Evolutionary conservation across 805 yeast genomes (phyloP).

Genomic region (Yarrowia osloensis): DNA sequence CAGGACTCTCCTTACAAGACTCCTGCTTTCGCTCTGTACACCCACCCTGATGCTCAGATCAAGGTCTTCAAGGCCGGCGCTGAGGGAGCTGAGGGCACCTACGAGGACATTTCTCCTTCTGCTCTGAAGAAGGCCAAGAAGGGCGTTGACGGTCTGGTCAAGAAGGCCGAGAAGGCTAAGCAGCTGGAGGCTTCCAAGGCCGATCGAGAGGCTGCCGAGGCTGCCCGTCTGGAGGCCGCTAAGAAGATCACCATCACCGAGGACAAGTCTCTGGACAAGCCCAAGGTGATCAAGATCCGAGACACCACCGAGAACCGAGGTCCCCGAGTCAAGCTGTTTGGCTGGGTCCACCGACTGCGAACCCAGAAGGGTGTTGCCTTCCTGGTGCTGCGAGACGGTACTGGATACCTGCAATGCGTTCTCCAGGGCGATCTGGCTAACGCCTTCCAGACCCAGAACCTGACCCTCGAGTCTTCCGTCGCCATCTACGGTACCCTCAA

Average conservation of each 20-base stretch:
- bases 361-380: slow-evolving; percentile 89
- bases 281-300: slow-evolving; percentile 66
- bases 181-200: slow-evolving; percentile 55
- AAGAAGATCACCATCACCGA: slow-evolving; percentile 73
- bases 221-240: slow-evolving; percentile 74
- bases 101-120: slow-evolving; percentile 78
- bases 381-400: slow-evolving; percentile 91
- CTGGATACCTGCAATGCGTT: slow-evolving; percentile 86
- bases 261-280: slow-evolving; percentile 71
- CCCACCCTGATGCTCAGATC: slow-evolving; percentile 37
- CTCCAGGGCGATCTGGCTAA: slow-evolving; percentile 88
- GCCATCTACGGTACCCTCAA: slow-evolving; percentile 76
- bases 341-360: slow-evolving; percentile 97
- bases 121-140: slow-evolving; percentile 96
- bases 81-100: slow-evolving; percentile 53
- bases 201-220: slow-evolving; percentile 67
- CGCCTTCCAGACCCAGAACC: slow-evolving; percentile 78
- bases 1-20: slow-evolving; percentile 72
- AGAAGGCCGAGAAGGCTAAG: slow-evolving; percentile 67
- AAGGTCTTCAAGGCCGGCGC: slow-evolving; percentile 49
- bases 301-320: slow-evolving; percentile 58
- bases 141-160: slow-evolving; percentile 88
- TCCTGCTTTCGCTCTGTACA: slow-evolving; percentile 76
- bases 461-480: slow-evolving; percentile 87
- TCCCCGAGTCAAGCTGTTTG: slow-evolving; percentile 73